Conservation (phyloP, 805 yeast genomes). For the Kodamaea sagamina region DNA sequence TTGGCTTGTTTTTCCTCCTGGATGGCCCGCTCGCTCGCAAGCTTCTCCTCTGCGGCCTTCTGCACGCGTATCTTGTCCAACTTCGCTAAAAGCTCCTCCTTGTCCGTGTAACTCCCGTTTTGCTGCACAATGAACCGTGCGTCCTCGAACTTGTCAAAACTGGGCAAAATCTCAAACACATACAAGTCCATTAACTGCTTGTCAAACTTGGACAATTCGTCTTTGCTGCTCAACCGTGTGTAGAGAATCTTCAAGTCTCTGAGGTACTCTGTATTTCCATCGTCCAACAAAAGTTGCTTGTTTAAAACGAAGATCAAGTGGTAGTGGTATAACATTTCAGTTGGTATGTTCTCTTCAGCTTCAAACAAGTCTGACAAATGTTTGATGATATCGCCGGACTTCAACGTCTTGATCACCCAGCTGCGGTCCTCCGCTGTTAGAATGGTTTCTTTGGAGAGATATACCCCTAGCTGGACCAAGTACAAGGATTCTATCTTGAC, state of each 20-base stretch:
- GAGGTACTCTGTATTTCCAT: constrained; percentile 14
- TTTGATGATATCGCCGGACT: constrained; percentile 20
- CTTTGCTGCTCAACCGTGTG: constrained; percentile 5
- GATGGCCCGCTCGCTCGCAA: constrained; percentile 22
- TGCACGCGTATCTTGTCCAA: constrained; percentile 19
- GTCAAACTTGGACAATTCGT: constrained; percentile 16
- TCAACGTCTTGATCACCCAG: constrained; percentile 18
- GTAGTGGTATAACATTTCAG: constrained; percentile 35
- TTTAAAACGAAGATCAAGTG: constrained; percentile 33
- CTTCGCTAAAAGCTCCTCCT: constrained; percentile 10
- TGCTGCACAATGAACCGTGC: constrained; percentile 31
- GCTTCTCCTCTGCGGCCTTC: constrained; percentile 14
- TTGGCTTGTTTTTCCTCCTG: constrained; percentile 20
- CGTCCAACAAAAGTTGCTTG: constrained; percentile 17
- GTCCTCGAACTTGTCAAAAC: constrained; percentile 26
- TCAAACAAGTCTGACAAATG: constrained; percentile 23
- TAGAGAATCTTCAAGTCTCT: constrained; percentile 9
- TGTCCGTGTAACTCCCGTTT: constrained; percentile 20
- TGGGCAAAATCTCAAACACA: constrained; percentile 38
- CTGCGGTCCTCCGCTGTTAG: constrained; percentile 5
- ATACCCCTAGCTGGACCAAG: constrained; percentile 37
- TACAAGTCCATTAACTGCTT: constrained; percentile 33
- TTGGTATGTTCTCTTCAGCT: constrained; percentile 27
- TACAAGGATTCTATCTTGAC: constrained; percentile 37
- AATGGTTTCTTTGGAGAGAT: constrained; percentile 6